phyloP scores from a whole-genome alignment of 352 stramenopile species.

The Pythium sukuiense region DNA sequence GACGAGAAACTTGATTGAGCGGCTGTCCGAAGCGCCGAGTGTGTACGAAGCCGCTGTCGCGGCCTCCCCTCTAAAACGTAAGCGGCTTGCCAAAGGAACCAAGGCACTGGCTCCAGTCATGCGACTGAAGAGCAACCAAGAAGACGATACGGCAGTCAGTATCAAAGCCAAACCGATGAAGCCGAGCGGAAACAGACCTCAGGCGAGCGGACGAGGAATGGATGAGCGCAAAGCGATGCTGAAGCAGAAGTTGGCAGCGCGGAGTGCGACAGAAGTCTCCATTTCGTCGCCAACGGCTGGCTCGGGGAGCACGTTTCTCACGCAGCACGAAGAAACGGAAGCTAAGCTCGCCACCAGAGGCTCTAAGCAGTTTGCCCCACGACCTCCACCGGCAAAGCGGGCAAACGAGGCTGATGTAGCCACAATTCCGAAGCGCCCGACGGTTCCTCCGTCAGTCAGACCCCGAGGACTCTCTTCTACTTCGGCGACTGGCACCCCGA shows the following conservation, averaged over 20 bases:
- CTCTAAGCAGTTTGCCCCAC: background rate
- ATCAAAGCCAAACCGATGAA: background rate
- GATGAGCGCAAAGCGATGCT: conserved; percentile 39
- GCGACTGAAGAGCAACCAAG: conserved; percentile 13
- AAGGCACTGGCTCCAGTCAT: background rate
- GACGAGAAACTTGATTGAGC: conserved; percentile 19
- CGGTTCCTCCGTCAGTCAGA: conserved; percentile 17
- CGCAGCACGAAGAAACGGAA: conserved; percentile 27
- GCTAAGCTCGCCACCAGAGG: background rate
- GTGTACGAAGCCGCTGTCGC: conserved; percentile 22
- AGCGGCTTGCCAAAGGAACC: conserved; percentile 13
- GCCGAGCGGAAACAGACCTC: background rate
- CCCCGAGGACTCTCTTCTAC: background rate
- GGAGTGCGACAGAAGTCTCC: background rate
- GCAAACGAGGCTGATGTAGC: background rate
- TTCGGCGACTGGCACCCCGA: background rate
- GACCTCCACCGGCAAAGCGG: background rate
- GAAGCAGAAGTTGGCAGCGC: conserved; percentile 39
- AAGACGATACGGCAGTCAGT: background rate
- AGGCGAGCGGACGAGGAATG: conserved; percentile 6
- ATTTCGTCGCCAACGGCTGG: background rate
- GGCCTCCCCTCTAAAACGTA: background rate
- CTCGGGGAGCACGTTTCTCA: conserved; percentile 26
- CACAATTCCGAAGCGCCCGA: conserved; percentile 15
- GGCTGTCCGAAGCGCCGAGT: conserved; percentile 15